Evolutionary conservation across 352 stramenopile species (phyloP).

Genomic region (Globisporangium rhizosaccharum): DNA sequence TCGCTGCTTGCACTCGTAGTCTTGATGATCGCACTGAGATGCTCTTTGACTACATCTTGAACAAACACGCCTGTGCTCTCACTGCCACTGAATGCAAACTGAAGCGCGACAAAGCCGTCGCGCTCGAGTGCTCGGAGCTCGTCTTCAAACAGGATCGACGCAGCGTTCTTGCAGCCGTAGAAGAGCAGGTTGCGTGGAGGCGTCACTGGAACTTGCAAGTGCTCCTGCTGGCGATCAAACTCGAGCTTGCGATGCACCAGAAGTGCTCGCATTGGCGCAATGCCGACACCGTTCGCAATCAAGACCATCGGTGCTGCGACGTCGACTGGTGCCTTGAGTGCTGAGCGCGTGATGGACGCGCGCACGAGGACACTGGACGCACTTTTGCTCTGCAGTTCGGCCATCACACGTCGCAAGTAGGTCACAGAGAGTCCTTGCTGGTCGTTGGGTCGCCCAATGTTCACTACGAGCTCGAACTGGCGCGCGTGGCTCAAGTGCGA

Average conservation of each 20-base stretch:
- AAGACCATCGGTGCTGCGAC: slow-evolving; percentile 77
- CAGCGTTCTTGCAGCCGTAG: slow-evolving; percentile 20
- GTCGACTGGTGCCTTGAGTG: slow-evolving; percentile 85
- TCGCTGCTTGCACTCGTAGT: background rate
- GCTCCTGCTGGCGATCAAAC: too few relatives aligned
- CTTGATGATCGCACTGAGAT: slow-evolving; percentile 13
- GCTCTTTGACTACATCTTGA: slow-evolving; percentile 18
- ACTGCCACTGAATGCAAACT: slow-evolving; percentile 16
- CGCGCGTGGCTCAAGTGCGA: slow-evolving; percentile 59
- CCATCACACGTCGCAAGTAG: slow-evolving; percentile 16
- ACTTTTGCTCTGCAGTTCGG: slow-evolving; percentile 8
- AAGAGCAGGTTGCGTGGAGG: slow-evolving; percentile 28
- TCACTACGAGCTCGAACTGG: slow-evolving; percentile 86
- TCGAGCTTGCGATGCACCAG: slow-evolving; percentile 28
- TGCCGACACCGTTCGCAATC: slow-evolving; percentile 90
- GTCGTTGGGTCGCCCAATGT: slow-evolving; percentile 63
- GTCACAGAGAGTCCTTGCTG: slow-evolving; percentile 21
- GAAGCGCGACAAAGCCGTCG: slow-evolving; percentile 21
- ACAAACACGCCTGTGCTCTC: slow-evolving; percentile 15
- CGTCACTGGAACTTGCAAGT: background rate
- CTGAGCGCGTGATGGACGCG: slow-evolving; percentile 85
- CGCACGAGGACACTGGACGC: slow-evolving; percentile 70
- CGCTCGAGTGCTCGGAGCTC: slow-evolving; percentile 27
- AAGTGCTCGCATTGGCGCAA: slow-evolving; percentile 76
- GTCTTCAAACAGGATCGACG: slow-evolving; percentile 28